Percentiles rank a stretch among this genome's conserved stretches.
These are phyloP conservation scores for Pseudogymnoascus pannorum DNA, from an alignment of 2,329 filamentous ascomycete genomes.

Conservation along the genomic window DNA sequence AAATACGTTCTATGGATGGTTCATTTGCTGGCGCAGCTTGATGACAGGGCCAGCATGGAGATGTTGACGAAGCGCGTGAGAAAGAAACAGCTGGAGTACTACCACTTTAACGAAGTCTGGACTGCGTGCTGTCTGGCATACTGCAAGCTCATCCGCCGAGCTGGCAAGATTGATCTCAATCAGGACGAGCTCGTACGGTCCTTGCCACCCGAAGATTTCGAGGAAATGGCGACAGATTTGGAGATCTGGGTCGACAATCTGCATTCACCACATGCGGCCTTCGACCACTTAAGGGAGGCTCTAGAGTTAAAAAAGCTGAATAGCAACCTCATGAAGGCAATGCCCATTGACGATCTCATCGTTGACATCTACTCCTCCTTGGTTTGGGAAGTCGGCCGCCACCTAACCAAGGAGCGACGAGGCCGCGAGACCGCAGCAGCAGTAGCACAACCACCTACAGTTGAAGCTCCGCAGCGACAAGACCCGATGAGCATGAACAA, in stretches of 20 bases:
- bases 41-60: conserved; percentile 57
- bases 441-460: neutral
- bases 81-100: conserved; percentile 50
- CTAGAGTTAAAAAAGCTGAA: conserved; percentile 74
- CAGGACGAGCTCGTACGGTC: conserved; percentile 61
- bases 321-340: conserved; percentile 75
- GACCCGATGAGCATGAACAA: conserved; percentile 28
- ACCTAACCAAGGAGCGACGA: conserved; percentile 39
- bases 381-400: conserved; percentile 55
- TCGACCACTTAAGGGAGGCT: conserved; percentile 59
- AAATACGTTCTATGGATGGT: conserved; percentile 63
- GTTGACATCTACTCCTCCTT: conserved; percentile 79
- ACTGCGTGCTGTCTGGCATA: conserved; percentile 24
- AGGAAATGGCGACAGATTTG: conserved; percentile 48
- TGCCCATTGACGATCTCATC: conserved; percentile 85
- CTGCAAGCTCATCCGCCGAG: conserved; percentile 46
- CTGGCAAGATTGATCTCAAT: conserved; percentile 49
- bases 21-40: conserved; percentile 50
- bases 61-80: conserved; percentile 56
- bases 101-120: conserved; percentile 23
- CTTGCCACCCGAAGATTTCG: conserved; percentile 59
- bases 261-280: conserved; percentile 37
- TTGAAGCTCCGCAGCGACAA: conserved; percentile 9
- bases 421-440: conserved; percentile 25
- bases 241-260: conserved; percentile 50